Evolutionary conservation across 768 basidiomycete species (phyloP), one percentile per base, ranked within the genome.

Genomic region (Trametes cingulata): DNA sequence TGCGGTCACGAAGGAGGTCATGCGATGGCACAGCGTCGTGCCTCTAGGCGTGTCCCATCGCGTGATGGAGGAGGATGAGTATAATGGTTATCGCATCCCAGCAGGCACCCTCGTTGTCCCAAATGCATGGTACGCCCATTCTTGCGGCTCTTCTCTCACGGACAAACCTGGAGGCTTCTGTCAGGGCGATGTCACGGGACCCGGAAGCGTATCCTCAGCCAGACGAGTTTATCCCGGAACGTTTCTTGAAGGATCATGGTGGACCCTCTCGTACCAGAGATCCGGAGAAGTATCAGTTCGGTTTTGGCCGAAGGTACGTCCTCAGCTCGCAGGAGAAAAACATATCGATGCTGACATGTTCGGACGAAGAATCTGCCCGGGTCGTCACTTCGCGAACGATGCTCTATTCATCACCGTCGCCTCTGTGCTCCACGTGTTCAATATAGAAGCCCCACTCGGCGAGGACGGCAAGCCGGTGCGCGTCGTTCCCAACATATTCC

Each of bases 61-160:
- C 17, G 20, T 66, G 5, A 69, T 55, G 9, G 52, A 57, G 39
- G 72, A 70, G 33, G 72, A 71, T 45, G 58, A 57, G 22, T 75
- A 70, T 41, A 52, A 63, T 12, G 72, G 65, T 1, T 72, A 68
- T 52, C 60, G 63, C 46, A 70, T 74, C 13, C 71, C 73, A 1
- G 58, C 52, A 5, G 72, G 70, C 2, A 53, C 64, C 0, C 58
- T 68, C 14, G 58, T 73, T 10, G 33, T 74, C 7, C 60, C 65
- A 5, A 73, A 72, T 58, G 53, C 60, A 2, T 71, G 68, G 69
- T 69, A 27, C 5, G 50, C 24, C 3, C 10, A 10, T 24, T 7
- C 12, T 27, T 19, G 17, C 17, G 27, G 6, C 4, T 27, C 9
- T 4, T 10, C 29, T 22, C 15, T 17, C 5, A 19, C 19, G 9